Base-by-base conservation (phyloP, 768 basidiomycete species). In the Amanita thiersii region DNA sequence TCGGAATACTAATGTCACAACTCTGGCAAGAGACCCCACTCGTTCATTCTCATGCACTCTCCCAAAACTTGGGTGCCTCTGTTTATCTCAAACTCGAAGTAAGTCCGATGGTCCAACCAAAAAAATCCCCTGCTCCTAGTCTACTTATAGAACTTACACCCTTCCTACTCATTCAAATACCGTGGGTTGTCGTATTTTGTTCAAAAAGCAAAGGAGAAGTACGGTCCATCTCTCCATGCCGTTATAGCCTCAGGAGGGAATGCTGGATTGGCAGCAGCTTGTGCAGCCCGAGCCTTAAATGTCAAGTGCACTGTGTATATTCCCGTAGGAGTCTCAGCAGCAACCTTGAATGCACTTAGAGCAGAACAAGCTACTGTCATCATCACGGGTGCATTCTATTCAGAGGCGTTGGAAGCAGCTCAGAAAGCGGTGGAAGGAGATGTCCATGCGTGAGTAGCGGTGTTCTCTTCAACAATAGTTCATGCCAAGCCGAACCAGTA, bases 171-270 rank as follows among this genome's bases (percentile, higher is more conserved):
- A 2, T 88, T 84, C 74, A 88, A 89, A 54, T 80, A 72, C 51
- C 70, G 86, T 15, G 83, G 83, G 4, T 67, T 86, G 24, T 80
- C 81, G 14, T 66, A 69, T 45, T 80, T 82, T 49, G 65, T 75
- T 2, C 70, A 75, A 49, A 62, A 66, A 21, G 72, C 71, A 14
- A 66, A 68, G 40, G 62, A 68, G 44, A 59, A 54, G 14, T 65
- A 73, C 39, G 85, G 86, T 0, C 54, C 68, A 9, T 53, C 56
- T 20, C 64, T 78, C 4, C 86, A 85, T 55, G 62, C 79, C 31
- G 63, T 86, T 31, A 75, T 79, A 38, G 83, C 86, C 0, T 88
- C 86, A 0, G 73, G 80, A 3, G 86, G 86, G n/a, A 87, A 88
- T 52, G 86, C 82, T n/a, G 85, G 78, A 1, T 62, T 86, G 10